Base-by-base conservation (phyloP, 2,329 filamentous ascomycete genomes). In the Pseudogymnoascus sp. region DNA sequence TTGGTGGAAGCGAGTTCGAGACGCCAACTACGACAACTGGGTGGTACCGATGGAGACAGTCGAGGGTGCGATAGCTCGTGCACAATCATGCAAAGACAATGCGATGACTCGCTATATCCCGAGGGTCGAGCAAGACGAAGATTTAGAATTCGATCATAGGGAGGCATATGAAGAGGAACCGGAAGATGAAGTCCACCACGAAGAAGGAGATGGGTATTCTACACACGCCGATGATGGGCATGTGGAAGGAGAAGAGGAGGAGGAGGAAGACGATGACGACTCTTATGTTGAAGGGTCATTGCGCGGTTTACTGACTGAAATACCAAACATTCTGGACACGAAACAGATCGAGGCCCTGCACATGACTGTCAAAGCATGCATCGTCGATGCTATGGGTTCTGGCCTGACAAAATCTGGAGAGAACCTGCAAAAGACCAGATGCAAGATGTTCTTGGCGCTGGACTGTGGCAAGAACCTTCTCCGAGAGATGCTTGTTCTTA, bases 341-440 rank as follows among this genome's bases (percentile, higher is more conserved):
- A 92, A 92, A 62, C 93, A 97, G 75, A 97, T 97, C 61, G 93
- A 97, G 75, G 92, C 94, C 5, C 78, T 97, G 61, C 93, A 96
- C 62, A 96, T 97, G 92, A 95, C 97, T 64, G 88, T 97, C 69
- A 96, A 97, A 78, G 92, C 91, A 12, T 95, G 92, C 65, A 95
- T 97, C 61, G 85, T 96, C 22, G 90, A 95, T 69, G 86, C 85
- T n/a, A 81, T 84, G 64, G 90, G 89, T 64, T 88, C 89, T 66
- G 85, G 86, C 0, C 77, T 85, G 6, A 89, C 87, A 49, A 75
- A 79, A 8, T 82, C 82, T 11, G 88, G 87, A 16, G 89, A 91
- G 71, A 96, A 93, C 71, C 86, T 96, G 76, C 92, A 97, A 74
- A 91, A 92, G 65, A 91, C 93, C 1, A 82, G 93, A 22, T 97